phyloP scores from a whole-genome alignment of 2,329 filamentous ascomycete genomes.

The Diaporthe australafricana region DNA sequence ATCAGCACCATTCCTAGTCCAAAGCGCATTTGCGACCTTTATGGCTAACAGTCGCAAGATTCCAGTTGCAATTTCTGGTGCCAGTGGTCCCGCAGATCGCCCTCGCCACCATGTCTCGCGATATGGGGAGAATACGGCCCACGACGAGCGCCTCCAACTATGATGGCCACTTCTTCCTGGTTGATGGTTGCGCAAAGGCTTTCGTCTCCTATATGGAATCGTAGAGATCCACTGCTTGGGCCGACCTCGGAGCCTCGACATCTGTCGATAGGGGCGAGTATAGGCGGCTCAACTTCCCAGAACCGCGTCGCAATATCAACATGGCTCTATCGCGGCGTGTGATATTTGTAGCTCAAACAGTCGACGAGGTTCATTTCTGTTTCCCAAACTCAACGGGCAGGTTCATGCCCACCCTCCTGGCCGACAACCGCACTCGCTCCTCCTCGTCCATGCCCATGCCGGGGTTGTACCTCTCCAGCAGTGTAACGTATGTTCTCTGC shows the following conservation, averaged over 20 bases:
- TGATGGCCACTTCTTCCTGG: not conserved
- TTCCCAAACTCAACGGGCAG: constrained; percentile 73
- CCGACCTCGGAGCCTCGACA: not conserved
- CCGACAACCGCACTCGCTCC: constrained; percentile 85
- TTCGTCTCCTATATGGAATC: not conserved
- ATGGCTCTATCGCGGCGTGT: too few relatives aligned
- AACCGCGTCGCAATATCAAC: too few relatives aligned
- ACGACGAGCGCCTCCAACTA: too few relatives aligned
- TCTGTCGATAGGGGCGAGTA: too few relatives aligned
- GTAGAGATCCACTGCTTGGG: not conserved
- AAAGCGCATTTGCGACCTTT: not conserved
- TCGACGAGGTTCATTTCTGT: constrained; percentile 29
- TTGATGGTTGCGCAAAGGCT: too few relatives aligned
- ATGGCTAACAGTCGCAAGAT: not conserved
- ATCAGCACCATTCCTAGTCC: not conserved
- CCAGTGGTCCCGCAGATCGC: not conserved
- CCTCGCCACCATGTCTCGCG: not conserved
- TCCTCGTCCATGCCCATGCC: constrained; percentile 89
- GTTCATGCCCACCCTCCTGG: constrained; percentile 90
- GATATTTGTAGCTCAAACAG: not conserved
- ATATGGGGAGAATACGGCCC: not conserved
- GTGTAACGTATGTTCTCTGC: constrained; percentile 84
- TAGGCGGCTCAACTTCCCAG: not conserved
- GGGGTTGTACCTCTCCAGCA: constrained; percentile 93
- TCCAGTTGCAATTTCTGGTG: not conserved